Evolutionary conservation across 495 filamentous ascomycete species (phyloP).

Genomic region (Alectoria sarmentosa): DNA sequence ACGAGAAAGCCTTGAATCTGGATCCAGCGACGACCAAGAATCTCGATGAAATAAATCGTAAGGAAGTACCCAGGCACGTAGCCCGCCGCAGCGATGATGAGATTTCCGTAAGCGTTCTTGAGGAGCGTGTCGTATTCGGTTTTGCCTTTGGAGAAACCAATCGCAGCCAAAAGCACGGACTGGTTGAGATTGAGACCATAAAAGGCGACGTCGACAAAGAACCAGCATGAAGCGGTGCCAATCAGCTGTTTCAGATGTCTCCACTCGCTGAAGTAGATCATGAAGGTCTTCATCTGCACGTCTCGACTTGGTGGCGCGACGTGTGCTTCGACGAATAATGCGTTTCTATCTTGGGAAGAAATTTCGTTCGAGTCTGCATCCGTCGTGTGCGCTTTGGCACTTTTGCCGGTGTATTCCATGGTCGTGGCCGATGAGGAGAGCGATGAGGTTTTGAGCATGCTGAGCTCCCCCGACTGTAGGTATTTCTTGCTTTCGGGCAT

Average conservation of each 20-base stretch:
- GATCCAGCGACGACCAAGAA: constrained; percentile 69
- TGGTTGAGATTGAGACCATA: constrained; percentile 78
- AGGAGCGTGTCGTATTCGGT: constrained; percentile 58
- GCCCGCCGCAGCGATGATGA: constrained; percentile 68
- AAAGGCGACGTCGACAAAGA: constrained; percentile 56
- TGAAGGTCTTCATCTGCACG: constrained; percentile 61
- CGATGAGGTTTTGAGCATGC: constrained; percentile 47
- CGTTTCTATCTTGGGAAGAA: constrained; percentile 48
- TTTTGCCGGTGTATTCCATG: constrained; percentile 56
- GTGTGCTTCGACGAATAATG: constrained; percentile 39
- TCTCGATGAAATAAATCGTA: constrained; percentile 62
- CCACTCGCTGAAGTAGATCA: constrained; percentile 54
- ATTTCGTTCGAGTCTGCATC: not conserved
- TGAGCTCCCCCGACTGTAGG: constrained; percentile 20
- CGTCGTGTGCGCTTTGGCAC: not conserved
- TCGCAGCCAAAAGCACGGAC: constrained; percentile 56
- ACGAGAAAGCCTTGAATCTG: constrained; percentile 70
- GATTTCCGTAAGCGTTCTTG: constrained; percentile 64
- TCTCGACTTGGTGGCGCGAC: constrained; percentile 47
- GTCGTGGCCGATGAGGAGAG: constrained; percentile 63
- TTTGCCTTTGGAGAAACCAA: constrained; percentile 55
- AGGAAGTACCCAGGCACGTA: constrained; percentile 76
- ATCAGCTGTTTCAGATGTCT: constrained; percentile 63
- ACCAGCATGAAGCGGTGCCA: constrained; percentile 75
- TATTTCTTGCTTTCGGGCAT: constrained; percentile 81